Evolutionary conservation across 257 asterid genomes (phyloP).

Genomic region (Jasminum sambac): DNA sequence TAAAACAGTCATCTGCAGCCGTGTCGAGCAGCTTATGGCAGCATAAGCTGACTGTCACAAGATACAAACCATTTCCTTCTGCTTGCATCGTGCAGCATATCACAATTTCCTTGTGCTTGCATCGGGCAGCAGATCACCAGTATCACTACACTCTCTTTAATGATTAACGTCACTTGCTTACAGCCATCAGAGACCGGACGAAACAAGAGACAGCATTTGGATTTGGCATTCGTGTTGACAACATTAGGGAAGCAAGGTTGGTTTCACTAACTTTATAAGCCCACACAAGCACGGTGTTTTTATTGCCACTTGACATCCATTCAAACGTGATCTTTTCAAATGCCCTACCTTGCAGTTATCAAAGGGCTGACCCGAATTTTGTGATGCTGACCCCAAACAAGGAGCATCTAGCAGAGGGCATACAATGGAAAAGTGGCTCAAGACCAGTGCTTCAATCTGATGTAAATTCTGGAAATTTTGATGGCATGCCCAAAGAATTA

Average conservation of each 20-base stretch:
- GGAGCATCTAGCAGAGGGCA: constrained; percentile 93
- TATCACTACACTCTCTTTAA: too few species aligned
- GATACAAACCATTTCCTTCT: too few species aligned
- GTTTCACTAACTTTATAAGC: constrained; percentile 25
- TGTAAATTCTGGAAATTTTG: constrained; percentile 72
- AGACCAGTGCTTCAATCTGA: constrained; percentile 79
- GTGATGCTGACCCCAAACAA: constrained; percentile 92
- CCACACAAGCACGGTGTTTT: constrained; percentile 7
- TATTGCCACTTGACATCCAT: neutral
- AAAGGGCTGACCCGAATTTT: constrained; percentile 90
- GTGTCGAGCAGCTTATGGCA: too few species aligned
- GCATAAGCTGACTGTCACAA: too few species aligned
- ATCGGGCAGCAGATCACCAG: too few species aligned
- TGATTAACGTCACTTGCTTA: constrained; percentile 6
- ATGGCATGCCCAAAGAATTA: constrained; percentile 72
- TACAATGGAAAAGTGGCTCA: constrained; percentile 72
- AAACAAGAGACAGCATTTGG: constrained; percentile 66
- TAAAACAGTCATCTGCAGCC: too few species aligned
- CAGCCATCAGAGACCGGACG: constrained; percentile 77
- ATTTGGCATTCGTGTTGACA: constrained; percentile 73
- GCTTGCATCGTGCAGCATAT: too few species aligned
- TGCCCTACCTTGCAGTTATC: constrained; percentile 47
- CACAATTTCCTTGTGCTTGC: too few species aligned
- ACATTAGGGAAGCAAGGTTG: constrained; percentile 84
- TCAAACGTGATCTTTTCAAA: neutral